Evolutionary conservation across 495 filamentous ascomycete genomes (phyloP), one percentile per base, ranked within the genome.

Genomic region (Bathelium albidoporum): DNA sequence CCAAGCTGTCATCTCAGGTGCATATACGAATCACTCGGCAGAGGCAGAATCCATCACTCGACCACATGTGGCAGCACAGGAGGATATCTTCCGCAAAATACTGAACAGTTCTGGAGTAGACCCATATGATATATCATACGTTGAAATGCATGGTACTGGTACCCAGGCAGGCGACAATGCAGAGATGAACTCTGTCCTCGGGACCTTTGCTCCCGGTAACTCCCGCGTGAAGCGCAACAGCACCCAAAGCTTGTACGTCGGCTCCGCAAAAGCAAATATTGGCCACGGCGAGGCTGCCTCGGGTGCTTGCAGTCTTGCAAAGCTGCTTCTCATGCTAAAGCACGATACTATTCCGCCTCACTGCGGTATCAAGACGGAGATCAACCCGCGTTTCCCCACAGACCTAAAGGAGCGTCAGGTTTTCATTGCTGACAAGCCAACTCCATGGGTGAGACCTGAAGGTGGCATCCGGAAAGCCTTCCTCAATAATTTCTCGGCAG

Each of bases 401-500:
- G 70, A 72, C 53, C 59, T 72, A 14, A 60, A 29, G 4, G 61
- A 66, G 36, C 65, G 72, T 16, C 72, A 73, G 41, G 66, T 80
- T 12, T 60, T 69, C 29, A 77, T 82, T 14, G 16, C 36, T 18
- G 62, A 58, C 10, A 72, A 76, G 64, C 73, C 74, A 65, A 58
- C 36, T 43, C 62, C 18, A 67, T 73, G 32, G 70, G 69, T 28
- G 61, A 64, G 5, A 58, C 63, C 14, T 55, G 60, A 24, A 72
- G 58, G 32, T 20, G 55, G 22, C 52, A 64, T 53, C 65, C 58
- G 12, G 22, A 64, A 59, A 65, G 80, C 83, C n/a, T 81, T 89
- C 63, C 68, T 91, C 39, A 86, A 84, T 67, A 90, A 90, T 72
- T 88, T 89, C 73, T 82, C 82, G 28, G 80, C 83, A 9, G 81